phyloP scores from a whole-genome alignment of 2,329 filamentous ascomycete species.

The Domatiomyces catenatus region DNA sequence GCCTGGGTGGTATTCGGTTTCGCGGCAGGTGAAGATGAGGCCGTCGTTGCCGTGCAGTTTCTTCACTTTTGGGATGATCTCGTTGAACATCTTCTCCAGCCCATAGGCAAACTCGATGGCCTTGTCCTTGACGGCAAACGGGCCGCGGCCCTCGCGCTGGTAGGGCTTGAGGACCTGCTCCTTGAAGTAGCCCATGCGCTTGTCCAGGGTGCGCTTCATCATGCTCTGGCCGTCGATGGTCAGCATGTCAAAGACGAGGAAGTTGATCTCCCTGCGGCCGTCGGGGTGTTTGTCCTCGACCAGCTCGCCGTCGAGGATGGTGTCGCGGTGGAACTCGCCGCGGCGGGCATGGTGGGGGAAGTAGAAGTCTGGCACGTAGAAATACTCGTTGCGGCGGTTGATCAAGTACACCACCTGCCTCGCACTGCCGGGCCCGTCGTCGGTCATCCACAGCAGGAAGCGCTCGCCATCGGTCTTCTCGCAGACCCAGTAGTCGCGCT shows the following conservation, averaged over 20 bases:
- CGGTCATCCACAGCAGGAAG: constrained; percentile 80
- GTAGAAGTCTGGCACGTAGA: constrained; percentile 64
- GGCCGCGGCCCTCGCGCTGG: constrained; percentile 50
- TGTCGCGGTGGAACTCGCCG: constrained; percentile 49
- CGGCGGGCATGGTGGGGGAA: constrained; percentile 57
- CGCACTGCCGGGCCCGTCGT: constrained; percentile 22
- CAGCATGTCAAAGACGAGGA: constrained; percentile 86
- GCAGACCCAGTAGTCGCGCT: constrained; percentile 87
- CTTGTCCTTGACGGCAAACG: constrained; percentile 77
- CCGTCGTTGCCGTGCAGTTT: constrained; percentile 77
- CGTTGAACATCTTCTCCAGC: constrained; percentile 79
- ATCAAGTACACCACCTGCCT: constrained; percentile 73
- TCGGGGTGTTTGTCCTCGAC: constrained; percentile 64
- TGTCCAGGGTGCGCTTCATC: constrained; percentile 68
- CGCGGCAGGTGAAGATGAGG: constrained; percentile 91
- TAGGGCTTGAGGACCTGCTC: constrained; percentile 65
- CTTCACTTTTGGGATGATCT: constrained; percentile 65
- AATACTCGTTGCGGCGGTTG: constrained; percentile 96
- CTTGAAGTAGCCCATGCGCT: constrained; percentile 74
- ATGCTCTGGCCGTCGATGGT: constrained; percentile 62
- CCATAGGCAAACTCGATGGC: constrained; percentile 78
- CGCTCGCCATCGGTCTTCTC: constrained; percentile 96
- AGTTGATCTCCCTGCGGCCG: constrained; percentile 57
- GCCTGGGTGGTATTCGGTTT: constrained; percentile 70
- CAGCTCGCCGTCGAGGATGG: constrained; percentile 82